These are phyloP conservation scores for Verticillium klebahnii DNA, from an alignment of 2,329 filamentous ascomycete genomes.

Conservation along the genomic window DNA sequence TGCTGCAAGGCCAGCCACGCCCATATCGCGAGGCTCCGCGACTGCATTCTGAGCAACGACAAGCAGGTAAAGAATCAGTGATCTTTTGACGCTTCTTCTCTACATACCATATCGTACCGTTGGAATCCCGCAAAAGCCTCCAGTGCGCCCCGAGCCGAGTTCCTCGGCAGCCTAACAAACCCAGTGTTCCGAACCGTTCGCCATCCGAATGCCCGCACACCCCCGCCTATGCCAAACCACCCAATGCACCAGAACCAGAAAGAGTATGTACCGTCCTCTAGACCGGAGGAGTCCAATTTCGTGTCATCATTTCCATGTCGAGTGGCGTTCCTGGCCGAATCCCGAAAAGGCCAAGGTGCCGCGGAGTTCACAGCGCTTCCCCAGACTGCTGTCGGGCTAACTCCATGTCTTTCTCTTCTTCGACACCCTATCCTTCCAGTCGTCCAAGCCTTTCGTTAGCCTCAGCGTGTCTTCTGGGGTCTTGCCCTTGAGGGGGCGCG, in stretches of 20 bases:
- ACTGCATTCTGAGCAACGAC: background rate
- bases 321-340: background rate
- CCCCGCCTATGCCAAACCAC: background rate
- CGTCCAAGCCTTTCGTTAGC: constrained; percentile 10
- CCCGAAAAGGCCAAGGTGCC: background rate
- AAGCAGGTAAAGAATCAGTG: background rate
- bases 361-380: constrained; percentile 3
- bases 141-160: background rate
- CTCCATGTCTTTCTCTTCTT: background rate
- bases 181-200: background rate
- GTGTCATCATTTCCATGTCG: constrained; percentile 6
- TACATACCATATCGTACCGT: background rate
- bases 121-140: background rate
- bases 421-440: constrained; percentile 9
- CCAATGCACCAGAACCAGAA: constrained; percentile 7
- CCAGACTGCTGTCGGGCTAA: background rate
- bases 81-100: background rate
- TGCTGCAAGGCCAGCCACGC: constrained; percentile 44
- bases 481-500: constrained; percentile 10
- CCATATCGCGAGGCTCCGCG: constrained; percentile 13
- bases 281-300: background rate
- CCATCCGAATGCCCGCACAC: background rate
- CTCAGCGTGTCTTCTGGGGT: constrained; percentile 8
- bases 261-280: background rate
- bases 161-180: background rate